Base-by-base conservation (phyloP, 805 yeast genomes). In the Ogataea methanolica region DNA sequence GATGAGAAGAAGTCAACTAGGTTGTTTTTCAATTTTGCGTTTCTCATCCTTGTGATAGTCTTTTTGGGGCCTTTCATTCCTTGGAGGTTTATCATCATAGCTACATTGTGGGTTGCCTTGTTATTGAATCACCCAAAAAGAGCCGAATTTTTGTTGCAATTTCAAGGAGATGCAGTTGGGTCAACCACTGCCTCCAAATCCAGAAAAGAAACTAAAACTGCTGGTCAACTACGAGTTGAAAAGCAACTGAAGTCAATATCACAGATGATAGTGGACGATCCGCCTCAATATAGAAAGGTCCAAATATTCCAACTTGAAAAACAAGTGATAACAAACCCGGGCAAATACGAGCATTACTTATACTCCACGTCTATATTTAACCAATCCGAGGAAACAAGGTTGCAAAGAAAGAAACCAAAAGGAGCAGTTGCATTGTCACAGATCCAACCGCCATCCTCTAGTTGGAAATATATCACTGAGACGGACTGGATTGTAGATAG, bases 301-400 rank as follows among this genome's bases (percentile, higher is more conserved):
- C 95, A 90, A 59, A 71, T 91, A 1, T 91, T 74, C 62, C 96
- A 90, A 63, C 72, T 90, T 22, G 86, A 86, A 60, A 72, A 75
- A 39, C 84, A 76, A 54, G 85, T 85, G 36, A 65, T 80, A 23
- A 74, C 85, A 2, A 48, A 51, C 15, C 77, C 81, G 0, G 69
- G 74, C 6, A 73, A 73, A 29, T 90, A 92, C 87, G 72, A 75
- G 36, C 77, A 82, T 29, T 78, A 78, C 59, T 61, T 76, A 21
- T 87, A 74, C 59, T 74, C 92, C 0, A 69, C 69, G 12, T 68
- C 70, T 3, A 62, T 82, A 0, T 91, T 84, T 63, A 83, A 79
- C 48, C 60, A 63, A 17, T 63, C 65, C 22, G 81, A 82, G 52
- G 60, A 68, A 5, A 64, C 54, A 19, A 66, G 86, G 36, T 59